Base-by-base conservation (phyloP, 1,139 yeast genomes). In the Pneumocystis murina region DNA sequence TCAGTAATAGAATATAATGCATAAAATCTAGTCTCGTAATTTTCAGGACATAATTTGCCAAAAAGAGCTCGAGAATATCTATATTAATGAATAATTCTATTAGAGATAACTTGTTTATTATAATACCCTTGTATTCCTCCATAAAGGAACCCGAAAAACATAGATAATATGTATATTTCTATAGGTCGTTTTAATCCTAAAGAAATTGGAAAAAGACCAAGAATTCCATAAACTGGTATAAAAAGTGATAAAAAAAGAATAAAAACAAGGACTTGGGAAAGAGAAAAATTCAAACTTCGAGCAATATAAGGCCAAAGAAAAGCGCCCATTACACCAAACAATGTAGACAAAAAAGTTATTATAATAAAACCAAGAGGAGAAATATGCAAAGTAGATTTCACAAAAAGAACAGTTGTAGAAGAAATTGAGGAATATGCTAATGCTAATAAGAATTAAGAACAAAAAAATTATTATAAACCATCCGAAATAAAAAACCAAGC, bases 1-100 rank as follows among this genome's bases (percentile, higher is more conserved):
- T 85, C 91, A 0, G 91, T 85, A 58, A 85, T 83, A 41, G 86
- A 81, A 72, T 82, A 85, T 59, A 85, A 74, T 17, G 89, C 84
- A 72, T 85, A 85, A 70, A 85, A 85, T 2, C 84, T 81, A 1
- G 85, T 81, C 69, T 85, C 91, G 68, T 80, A 82, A 17, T 90
- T 90, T 58, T 75, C 77, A 24, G 91, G 91, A 60, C 85, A 84
- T 63, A 85, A 77, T 69, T 84, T 72, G 40, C 86, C 79, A 71
- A 82, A 85, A 2, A 84, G 75, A 1, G 88, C 82, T 62, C 90
- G 77, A 36, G 87, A 80, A 0, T 84, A 77, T 24, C 55, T 48
- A 48, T 24, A 48, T 48, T 10, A 24, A 48, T 48, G 14, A 48
- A 12, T 33, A 24, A 48, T 16, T 24, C 33, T 24, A 48, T 10